These are phyloP conservation scores for Arabidopsis lyrata DNA, from an alignment of 441 rosid species.

Conservation along the genomic window DNA sequence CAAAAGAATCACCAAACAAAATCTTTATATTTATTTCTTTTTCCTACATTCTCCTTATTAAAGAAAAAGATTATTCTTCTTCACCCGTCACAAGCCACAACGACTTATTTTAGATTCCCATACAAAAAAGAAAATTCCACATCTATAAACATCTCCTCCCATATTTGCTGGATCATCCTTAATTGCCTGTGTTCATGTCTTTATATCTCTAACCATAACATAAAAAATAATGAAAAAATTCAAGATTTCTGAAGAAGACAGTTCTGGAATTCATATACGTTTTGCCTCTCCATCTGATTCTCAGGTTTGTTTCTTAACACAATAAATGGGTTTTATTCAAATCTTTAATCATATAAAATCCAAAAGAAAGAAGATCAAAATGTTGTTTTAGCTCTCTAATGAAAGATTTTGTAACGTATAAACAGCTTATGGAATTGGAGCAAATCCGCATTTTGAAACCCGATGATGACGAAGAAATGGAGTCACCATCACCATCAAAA, in stretches of 20 bases:
- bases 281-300: conserved; percentile 33
- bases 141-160: conserved; percentile 35
- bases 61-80: conserved; percentile 35
- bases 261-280: neutral
- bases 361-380: conserved; percentile 3
- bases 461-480: conserved; percentile 47
- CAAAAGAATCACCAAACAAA: neutral
- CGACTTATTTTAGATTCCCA: conserved; percentile 35
- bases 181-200: conserved; percentile 1
- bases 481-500: conserved; percentile 46
- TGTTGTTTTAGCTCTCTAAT: conserved; percentile 9
- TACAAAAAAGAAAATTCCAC: conserved; percentile 17
- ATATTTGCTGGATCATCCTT: conserved; percentile 35
- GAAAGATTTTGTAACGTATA: conserved; percentile 14
- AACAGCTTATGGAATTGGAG: conserved; percentile 62
- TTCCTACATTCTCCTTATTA: neutral
- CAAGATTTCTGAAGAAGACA: conserved; percentile 33
- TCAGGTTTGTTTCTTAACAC: conserved; percentile 38
- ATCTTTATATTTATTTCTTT: neutral
- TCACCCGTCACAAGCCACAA: conserved; percentile 38
- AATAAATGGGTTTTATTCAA: conserved; percentile 7
- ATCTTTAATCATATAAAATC: conserved; percentile 7
- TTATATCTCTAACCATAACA: conserved; percentile 18
- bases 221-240: conserved; percentile 24
- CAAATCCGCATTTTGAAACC: conserved; percentile 52